Evolutionary conservation across 495 filamentous ascomycete genomes (phyloP), one percentile per base, ranked within the genome.

Genomic region (Penicillium subrubescens): DNA sequence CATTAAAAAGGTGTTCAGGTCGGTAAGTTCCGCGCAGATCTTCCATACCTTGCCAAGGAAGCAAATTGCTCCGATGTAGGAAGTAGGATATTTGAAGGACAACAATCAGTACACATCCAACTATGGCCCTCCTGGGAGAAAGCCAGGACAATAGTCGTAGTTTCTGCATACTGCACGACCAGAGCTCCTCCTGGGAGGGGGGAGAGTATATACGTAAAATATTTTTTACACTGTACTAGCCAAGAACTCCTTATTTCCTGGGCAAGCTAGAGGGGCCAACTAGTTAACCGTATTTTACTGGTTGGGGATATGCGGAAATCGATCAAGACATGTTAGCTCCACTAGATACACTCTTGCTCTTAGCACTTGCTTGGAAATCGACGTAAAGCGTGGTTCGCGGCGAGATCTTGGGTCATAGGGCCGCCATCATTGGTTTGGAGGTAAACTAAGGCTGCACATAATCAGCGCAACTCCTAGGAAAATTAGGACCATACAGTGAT

Each of bases 191-290:
- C 8, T 7, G 31, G 31, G 31, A 33, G 8, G 53, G 33, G 29
- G 52, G 31, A 8, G 19, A 15, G 31, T 19, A 33, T 55, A 39
- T 10, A 52, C 25, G 48, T 29, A 31, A 52, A 52, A 52, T 52
- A 52, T 52, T 52, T 52, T 52, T 31, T 29, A 25, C 21, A 12
- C 44, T 17, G 11, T 12, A 12, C 48, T 29, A 52, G 48, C 48
- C 48, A 52, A 31, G 48, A n/a, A 52, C 48, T 52, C 23, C 23
- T n/a, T 8, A 52, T 52, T 52, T 31, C 48, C 48, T 52, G 25
- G 25, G 48, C 48, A 52, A 17, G 14, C 48, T 3, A 52, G 48
- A 50, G 25, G 21, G 46, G 25, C 46, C 21, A 27, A 25, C 23
- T 50, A 50, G 46, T 44, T 3, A 19, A 44, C 43, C 19, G 17